phyloP scores from a whole-genome alignment of 768 basidiomycete species.

The Leccinum olivaceopallidum region DNA sequence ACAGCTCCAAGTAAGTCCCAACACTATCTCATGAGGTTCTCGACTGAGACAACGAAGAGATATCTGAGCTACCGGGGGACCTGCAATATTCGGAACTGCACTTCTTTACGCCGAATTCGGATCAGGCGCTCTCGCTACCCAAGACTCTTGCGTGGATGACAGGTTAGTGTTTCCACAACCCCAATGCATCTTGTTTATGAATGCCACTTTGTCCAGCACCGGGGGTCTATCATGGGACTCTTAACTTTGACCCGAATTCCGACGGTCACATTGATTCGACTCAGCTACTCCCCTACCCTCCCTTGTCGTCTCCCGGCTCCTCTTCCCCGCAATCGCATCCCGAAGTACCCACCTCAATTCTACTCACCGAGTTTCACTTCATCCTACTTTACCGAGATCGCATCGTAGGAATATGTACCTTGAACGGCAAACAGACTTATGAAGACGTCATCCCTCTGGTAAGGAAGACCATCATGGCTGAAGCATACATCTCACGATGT shows the following conservation, averaged over 20 bases:
- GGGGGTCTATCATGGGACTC: constrained; percentile 83
- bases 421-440: constrained; percentile 81
- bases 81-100: constrained; percentile 76
- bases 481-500: constrained; percentile 7
- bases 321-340: constrained; percentile 17
- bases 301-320: constrained; percentile 32
- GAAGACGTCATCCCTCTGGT: constrained; percentile 85
- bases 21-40: constrained; percentile 3
- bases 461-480: constrained; percentile 25
- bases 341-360: constrained; percentile 70
- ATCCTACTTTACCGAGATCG: constrained; percentile 80
- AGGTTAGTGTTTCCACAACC: constrained; percentile 44
- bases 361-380: constrained; percentile 91
- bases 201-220: constrained; percentile 49
- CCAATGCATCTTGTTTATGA: constrained; percentile 5
- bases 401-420: constrained; percentile 71
- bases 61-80: constrained; percentile 86
- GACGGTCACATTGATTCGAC: constrained; percentile 79
- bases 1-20: constrained; percentile 70
- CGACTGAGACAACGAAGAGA: constrained; percentile 55
- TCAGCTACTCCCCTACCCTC: constrained; percentile 78
- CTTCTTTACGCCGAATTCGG: constrained; percentile 71
- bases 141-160: constrained; percentile 90
- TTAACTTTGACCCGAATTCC: constrained; percentile 67
- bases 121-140: constrained; percentile 68